Evolutionary conservation across 2,329 filamentous ascomycete species (phyloP).

Genomic region (Ophiosphaerella herpotricha): DNA sequence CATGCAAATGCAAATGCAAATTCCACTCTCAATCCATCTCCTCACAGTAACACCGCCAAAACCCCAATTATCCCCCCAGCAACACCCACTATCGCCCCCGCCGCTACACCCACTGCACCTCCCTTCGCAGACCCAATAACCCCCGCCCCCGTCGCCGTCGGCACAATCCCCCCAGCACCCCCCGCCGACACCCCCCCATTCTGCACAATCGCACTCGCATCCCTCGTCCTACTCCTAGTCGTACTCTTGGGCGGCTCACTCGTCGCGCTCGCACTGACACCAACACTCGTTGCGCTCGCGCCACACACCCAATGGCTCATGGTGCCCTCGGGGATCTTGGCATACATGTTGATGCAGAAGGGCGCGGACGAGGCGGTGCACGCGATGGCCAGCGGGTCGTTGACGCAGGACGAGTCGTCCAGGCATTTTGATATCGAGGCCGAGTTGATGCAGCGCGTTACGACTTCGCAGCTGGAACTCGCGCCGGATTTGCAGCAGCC

Average conservation of each 20-base stretch:
- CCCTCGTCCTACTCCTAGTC: neutral
- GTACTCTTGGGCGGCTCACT: neutral
- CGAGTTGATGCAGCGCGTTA: slow-evolving; percentile 17
- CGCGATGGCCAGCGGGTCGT: slow-evolving; percentile 10
- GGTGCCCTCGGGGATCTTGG: slow-evolving; percentile 1
- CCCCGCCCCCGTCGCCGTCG: neutral
- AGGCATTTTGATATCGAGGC: slow-evolving; percentile 12
- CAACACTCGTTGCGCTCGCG: slow-evolving; percentile 5
- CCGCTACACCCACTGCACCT: slow-evolving; percentile 2
- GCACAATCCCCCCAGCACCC: neutral
- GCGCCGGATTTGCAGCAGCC: slow-evolving; percentile 21
- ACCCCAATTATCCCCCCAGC: slow-evolving; percentile 6
- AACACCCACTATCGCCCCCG: slow-evolving; percentile 5
- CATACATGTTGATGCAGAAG: slow-evolving; percentile 14
- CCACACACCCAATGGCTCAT: slow-evolving; percentile 20
- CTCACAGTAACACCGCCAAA: slow-evolving; percentile 8
- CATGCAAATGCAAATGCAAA: neutral
- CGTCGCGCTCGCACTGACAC: slow-evolving; percentile 8
- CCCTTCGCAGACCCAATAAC: slow-evolving; percentile 1
- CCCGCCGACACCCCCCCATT: neutral
- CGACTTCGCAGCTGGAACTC: slow-evolving; percentile 8
- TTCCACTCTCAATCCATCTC: neutral
- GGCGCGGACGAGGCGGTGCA: slow-evolving; percentile 13
- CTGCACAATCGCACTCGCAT: slow-evolving; percentile 1
- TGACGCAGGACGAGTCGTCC: slow-evolving; percentile 11